Evolutionary conservation across 169 alveolate genomes (phyloP), one percentile per base, ranked within the genome.

Genomic region (Plasmodium knowlesi): DNA sequence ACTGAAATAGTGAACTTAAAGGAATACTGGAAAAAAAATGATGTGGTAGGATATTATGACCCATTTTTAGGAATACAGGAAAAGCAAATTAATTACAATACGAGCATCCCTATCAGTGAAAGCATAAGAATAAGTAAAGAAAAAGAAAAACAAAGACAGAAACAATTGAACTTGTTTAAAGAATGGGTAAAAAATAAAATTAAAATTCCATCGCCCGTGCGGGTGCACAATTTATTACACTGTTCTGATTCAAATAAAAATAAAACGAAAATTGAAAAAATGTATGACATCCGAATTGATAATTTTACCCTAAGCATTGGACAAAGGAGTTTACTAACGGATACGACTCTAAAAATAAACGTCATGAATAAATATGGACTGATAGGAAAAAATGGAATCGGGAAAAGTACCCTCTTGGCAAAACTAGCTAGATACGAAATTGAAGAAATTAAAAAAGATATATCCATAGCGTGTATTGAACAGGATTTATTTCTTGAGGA

Each of bases 361-460:
- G 96, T 94, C 85, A 99, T 99, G 14, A 97, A 98, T 90, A 98
- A 98, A 94, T 99, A 99, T 95, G 99, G 99, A 72, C 97, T 99
- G 54, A 97, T 98, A 5, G 99, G 99, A 57, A 98, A 99, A 94
- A 98, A 98, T 94, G 99, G 99, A 84, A 98, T 99, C 39, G 99
- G 99, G 39, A 99, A 99, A 95, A 98, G 99, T 34, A 98, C 99
- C 32, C 96, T 99, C 34, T 95, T 99, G 89, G 98, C 98, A 82
- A 98, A 98, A 43, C 96, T 99, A 37, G 99, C 98, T 25, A 97
- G 99, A 89, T 97, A 97, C 81, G 99, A 99, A 95, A 97, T 98
- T 83, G 99, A 98, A 43, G 98, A 98, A 54, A 96, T 98, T 72
- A 99, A 98, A 57, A 96, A 96, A 73, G 98, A 98, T 92, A 95